phyloP scores from a whole-genome alignment of 768 basidiomycete species.

The Calocybe indica region DNA sequence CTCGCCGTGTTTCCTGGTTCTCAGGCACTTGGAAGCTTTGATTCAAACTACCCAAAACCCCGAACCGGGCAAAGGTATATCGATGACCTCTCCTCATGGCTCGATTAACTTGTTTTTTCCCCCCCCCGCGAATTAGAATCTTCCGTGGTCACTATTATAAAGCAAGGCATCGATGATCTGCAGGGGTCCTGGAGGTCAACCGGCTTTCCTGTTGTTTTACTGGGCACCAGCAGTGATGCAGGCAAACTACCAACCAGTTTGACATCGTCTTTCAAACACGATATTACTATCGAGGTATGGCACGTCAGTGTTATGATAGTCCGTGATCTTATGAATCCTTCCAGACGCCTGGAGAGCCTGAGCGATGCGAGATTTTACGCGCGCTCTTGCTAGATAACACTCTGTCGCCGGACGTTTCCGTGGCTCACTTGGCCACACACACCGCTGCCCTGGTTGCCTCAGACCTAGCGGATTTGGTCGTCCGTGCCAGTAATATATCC shows the following conservation, averaged over 20 bases:
- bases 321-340: neutral
- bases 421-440: constrained; percentile 69
- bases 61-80: constrained; percentile 61
- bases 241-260: constrained; percentile 60
- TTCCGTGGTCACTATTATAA: constrained; percentile 47
- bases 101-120: neutral
- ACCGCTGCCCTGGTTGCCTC: constrained; percentile 86
- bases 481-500: constrained; percentile 50
- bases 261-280: constrained; percentile 78
- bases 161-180: constrained; percentile 57
- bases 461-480: constrained; percentile 70
- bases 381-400: constrained; percentile 31
- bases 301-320: neutral
- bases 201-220: constrained; percentile 67
- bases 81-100: neutral
- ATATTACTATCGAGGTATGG: constrained; percentile 66
- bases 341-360: constrained; percentile 77
- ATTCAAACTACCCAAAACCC: constrained; percentile 57
- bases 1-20: constrained; percentile 78
- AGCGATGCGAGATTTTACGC: constrained; percentile 58
- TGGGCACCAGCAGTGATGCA: constrained; percentile 68
- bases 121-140: constrained; percentile 37
- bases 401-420: constrained; percentile 73
- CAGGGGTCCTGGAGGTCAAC: constrained; percentile 50
- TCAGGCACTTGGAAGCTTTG: constrained; percentile 80